Percentiles rank a stretch among this genome's conserved stretches.
Evolutionary conservation across 345 rosid genomes (phyloP).

Genomic region (Mallotus nudiflorus): DNA sequence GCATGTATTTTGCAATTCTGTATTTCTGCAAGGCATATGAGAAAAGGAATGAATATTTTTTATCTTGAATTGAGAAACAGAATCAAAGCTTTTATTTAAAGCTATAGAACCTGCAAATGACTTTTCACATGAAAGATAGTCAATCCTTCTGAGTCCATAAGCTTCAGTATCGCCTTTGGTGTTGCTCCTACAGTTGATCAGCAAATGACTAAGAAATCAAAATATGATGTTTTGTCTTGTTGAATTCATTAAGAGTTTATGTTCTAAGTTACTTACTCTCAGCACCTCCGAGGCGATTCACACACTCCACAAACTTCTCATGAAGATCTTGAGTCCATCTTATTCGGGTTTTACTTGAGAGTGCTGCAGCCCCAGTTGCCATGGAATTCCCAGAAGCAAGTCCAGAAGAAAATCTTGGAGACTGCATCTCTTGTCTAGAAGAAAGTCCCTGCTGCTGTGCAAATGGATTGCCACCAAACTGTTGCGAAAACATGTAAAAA

Average conservation of each 20-base stretch:
- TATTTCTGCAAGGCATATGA: constrained; percentile 58
- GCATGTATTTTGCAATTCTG: constrained; percentile 79
- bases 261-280: constrained; percentile 49
- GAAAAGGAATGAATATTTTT: neutral
- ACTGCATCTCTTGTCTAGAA: constrained; percentile 36
- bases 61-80: neutral
- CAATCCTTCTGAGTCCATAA: constrained; percentile 84
- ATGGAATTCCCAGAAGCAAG: constrained; percentile 18
- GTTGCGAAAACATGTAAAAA: neutral
- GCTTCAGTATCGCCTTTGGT: constrained; percentile 85
- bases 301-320: constrained; percentile 78
- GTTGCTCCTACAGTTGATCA: constrained; percentile 62
- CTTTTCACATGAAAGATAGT: constrained; percentile 97
- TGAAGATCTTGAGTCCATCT: constrained; percentile 94
- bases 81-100: neutral
- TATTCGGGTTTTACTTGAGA: constrained; percentile 57
- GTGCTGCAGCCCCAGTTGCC: constrained; percentile 19
- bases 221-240: no score
- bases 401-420: constrained; percentile 28
- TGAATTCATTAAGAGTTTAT: no score
- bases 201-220: no score
- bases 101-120: constrained; percentile 72
- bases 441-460: constrained; percentile 32
- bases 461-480: constrained; percentile 36
- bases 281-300: constrained; percentile 80